Evolutionary conservation across 2,329 filamentous ascomycete genomes (phyloP).

Genomic region (Mycosphaerella arachidis): DNA sequence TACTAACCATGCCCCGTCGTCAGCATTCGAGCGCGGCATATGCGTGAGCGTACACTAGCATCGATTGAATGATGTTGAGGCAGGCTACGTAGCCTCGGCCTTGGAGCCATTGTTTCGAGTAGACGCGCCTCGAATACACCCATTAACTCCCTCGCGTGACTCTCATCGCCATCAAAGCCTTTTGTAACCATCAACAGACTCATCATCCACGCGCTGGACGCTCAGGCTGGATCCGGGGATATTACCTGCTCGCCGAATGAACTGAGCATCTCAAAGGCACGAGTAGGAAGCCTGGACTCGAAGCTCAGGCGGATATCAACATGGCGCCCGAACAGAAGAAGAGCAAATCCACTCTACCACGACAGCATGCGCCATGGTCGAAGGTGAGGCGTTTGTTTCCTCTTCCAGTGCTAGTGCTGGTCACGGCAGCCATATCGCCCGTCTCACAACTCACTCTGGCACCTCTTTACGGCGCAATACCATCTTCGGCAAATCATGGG

Average conservation of each 20-base stretch:
- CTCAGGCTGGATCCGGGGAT: no score
- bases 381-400: not conserved
- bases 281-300: not conserved
- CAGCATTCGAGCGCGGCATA: no score
- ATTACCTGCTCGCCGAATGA: no score
- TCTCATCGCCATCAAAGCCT: not conserved
- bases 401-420: constrained; percentile 16
- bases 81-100: not conserved
- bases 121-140: not conserved
- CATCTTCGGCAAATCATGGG: constrained; percentile 67
- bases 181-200: no score
- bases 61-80: no score
- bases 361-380: not conserved
- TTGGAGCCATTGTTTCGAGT: not conserved
- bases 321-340: not conserved
- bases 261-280: not conserved
- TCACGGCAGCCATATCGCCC: constrained; percentile 62
- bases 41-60: no score
- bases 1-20: no score
- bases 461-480: constrained; percentile 83
- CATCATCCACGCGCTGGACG: no score
- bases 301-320: not conserved
- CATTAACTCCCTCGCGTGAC: not conserved
- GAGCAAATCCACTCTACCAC: not conserved
- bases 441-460: constrained; percentile 73